These are phyloP conservation scores for Tillandsia leiboldiana DNA, from an alignment of 176 grass and related monocot genomes.

Conservation along the genomic window DNA sequence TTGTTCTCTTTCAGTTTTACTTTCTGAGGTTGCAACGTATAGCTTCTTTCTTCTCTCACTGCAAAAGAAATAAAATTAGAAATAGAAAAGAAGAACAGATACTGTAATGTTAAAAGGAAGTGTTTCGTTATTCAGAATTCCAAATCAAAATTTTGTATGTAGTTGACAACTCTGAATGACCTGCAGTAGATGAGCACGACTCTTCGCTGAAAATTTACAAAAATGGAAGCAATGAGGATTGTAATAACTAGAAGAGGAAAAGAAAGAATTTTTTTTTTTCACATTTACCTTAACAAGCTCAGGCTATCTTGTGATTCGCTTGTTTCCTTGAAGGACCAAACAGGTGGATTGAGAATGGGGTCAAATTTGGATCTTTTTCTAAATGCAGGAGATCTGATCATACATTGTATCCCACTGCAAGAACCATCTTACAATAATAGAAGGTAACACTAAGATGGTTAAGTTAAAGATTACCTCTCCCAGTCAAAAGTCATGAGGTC, in stretches of 20 bases:
- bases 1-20: conserved; percentile 2
- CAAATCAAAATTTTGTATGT: background rate
- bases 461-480: background rate
- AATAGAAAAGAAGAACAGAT: background rate
- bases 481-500: background rate
- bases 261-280: background rate
- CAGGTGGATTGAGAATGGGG: background rate
- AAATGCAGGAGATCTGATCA: conserved; percentile 4
- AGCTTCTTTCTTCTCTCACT: background rate
- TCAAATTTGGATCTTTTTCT: background rate
- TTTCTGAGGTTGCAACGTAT: background rate
- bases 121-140: background rate
- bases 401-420: background rate
- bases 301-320: background rate
- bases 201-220: background rate
- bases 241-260: background rate
- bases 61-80: background rate
- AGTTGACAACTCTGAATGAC: background rate
- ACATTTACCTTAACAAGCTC: conserved; percentile 1
- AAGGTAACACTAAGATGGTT: background rate
- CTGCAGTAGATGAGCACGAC: conserved; percentile 6
- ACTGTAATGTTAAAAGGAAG: background rate
- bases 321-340: conserved; percentile 2
- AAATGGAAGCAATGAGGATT: background rate
- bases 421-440: conserved; percentile 3